phyloP scores from a whole-genome alignment of 2,329 filamentous ascomycete genomes.

The Fusarium ambrosium region DNA sequence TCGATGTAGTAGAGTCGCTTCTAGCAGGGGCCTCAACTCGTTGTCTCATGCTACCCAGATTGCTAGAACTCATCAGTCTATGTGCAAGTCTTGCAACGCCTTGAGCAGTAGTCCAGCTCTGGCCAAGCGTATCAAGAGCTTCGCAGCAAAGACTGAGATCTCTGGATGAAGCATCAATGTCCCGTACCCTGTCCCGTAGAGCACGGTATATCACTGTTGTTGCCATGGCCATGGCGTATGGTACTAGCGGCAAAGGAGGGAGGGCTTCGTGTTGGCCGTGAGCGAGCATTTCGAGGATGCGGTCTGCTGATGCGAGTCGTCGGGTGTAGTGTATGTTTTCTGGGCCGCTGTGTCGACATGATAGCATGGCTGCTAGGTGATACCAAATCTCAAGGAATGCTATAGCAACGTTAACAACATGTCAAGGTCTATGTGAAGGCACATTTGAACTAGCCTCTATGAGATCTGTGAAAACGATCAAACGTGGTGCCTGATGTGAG shows the following conservation, averaged over 20 bases:
- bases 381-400: slow-evolving; percentile 31
- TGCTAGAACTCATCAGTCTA: slow-evolving; percentile 8
- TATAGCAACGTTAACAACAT: neutral
- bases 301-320: slow-evolving; percentile 19
- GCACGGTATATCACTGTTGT: slow-evolving; percentile 32
- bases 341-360: slow-evolving; percentile 23
- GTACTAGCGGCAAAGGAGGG: slow-evolving; percentile 19
- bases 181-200: slow-evolving; percentile 15
- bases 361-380: slow-evolving; percentile 27
- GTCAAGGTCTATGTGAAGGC: neutral
- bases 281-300: slow-evolving; percentile 4
- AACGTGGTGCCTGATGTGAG: slow-evolving; percentile 16
- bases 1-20: neutral
- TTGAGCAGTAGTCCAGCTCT: slow-evolving; percentile 25
- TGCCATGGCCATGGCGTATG: slow-evolving; percentile 26
- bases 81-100: slow-evolving; percentile 18
- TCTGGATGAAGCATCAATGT: slow-evolving; percentile 2
- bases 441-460: slow-evolving; percentile 13
- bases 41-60: neutral
- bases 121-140: slow-evolving; percentile 14
- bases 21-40: neutral
- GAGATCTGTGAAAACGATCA: slow-evolving; percentile 16
- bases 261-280: slow-evolving; percentile 5
- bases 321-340: slow-evolving; percentile 15
- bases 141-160: slow-evolving; percentile 24